phyloP scores from a whole-genome alignment of 441 rosid genomes.

The Aquilaria agallochum region DNA sequence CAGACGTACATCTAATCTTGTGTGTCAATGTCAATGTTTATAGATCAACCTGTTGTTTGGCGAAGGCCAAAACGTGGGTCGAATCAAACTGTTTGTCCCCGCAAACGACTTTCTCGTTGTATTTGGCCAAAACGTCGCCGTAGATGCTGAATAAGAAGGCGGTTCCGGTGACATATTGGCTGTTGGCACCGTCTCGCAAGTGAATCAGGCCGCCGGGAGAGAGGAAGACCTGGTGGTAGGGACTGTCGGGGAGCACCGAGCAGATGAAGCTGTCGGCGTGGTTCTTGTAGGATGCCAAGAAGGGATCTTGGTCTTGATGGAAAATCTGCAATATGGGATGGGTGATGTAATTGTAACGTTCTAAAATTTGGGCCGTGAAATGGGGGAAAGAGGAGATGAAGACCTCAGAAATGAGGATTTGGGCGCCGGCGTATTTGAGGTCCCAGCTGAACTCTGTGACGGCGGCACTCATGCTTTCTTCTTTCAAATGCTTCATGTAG shows the following conservation, averaged over 20 bases:
- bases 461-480: slow-evolving; percentile 50
- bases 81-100: slow-evolving; percentile 51
- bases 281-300: slow-evolving; percentile 37
- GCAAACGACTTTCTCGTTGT: slow-evolving; percentile 49
- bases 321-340: slow-evolving; percentile 5
- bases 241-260: slow-evolving; percentile 67
- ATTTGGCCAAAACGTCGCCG: slow-evolving; percentile 40
- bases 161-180: slow-evolving; percentile 69
- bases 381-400: neutral
- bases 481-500: slow-evolving; percentile 46
- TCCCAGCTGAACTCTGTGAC: slow-evolving; percentile 95
- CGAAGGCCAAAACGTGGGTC: slow-evolving; percentile 45
- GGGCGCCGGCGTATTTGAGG: slow-evolving; percentile 86
- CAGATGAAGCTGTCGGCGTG: slow-evolving; percentile 79
- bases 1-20: neutral
- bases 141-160: slow-evolving; percentile 56
- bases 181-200: slow-evolving; percentile 86
- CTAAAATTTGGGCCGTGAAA: neutral
- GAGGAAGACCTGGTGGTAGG: slow-evolving; percentile 49
- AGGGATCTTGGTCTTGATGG: slow-evolving; percentile 24
- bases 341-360: neutral
- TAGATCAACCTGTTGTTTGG: slow-evolving; percentile 54
- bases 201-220: slow-evolving; percentile 82
- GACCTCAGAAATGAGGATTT: slow-evolving; percentile 62
- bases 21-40: too few species aligned